Evolutionary conservation across 2,329 filamentous ascomycete genomes (phyloP).

Genomic region (Phoma sp.): DNA sequence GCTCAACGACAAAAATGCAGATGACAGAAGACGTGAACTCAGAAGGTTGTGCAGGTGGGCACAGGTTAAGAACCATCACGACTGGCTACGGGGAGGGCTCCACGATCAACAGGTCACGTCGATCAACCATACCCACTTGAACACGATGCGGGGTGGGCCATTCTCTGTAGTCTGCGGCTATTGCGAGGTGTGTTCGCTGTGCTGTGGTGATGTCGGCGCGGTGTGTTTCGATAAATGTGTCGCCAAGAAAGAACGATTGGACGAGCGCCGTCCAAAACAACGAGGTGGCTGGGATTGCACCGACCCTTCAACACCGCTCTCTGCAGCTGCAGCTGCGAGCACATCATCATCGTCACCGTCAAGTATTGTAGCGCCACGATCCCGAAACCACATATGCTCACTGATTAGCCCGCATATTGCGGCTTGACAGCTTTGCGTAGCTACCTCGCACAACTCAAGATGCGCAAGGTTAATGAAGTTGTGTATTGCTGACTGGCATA

Average conservation of each 20-base stretch:
- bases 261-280: neutral
- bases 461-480: too few relatives aligned
- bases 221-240: constrained; percentile 8
- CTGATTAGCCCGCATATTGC: too few relatives aligned
- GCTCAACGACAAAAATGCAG: neutral
- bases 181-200: neutral
- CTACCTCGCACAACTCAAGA: too few relatives aligned
- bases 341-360: neutral
- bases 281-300: neutral
- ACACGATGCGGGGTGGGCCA: neutral
- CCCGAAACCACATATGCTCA: too few relatives aligned
- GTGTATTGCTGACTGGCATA: too few relatives aligned
- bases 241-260: neutral
- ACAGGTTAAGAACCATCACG: neutral
- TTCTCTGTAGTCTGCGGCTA: neutral
- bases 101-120: neutral
- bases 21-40: neutral
- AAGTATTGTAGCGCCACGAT: neutral
- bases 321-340: neutral
- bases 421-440: too few relatives aligned
- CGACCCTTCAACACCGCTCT: neutral
- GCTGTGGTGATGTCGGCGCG: constrained; percentile 7
- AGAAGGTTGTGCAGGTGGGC: neutral
- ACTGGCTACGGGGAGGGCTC: neutral
- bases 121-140: constrained; percentile 5